A percentile compares a stretch with the other conserved stretches of the same genome.
phyloP scores from a whole-genome alignment of 2,329 filamentous ascomycete genomes.

The Neoscytalidium dimidiatum region DNA sequence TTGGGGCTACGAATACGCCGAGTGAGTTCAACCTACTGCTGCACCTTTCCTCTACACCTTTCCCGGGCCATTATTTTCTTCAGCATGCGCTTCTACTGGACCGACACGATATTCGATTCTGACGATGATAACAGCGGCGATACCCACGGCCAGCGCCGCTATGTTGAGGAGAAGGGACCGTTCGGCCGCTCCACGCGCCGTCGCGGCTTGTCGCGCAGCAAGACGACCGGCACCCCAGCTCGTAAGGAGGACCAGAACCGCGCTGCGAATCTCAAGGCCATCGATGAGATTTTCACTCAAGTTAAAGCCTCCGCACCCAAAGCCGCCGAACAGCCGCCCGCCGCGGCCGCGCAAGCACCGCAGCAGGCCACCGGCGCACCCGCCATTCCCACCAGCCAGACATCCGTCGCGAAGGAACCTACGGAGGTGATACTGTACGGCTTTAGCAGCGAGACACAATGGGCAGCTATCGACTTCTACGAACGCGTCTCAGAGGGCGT shows the following conservation, averaged over 20 bases:
- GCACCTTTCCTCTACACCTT: not conserved
- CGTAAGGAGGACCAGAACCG: constrained; percentile 57
- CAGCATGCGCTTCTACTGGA: constrained; percentile 9
- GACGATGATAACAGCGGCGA: constrained; percentile 26
- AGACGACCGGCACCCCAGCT: constrained; percentile 60
- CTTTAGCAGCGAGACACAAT: constrained; percentile 68
- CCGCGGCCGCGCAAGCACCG: constrained; percentile 17
- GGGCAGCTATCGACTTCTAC: constrained; percentile 86
- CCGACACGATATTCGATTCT: constrained; percentile 27
- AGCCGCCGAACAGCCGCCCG: not conserved
- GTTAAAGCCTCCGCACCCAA: constrained; percentile 26
- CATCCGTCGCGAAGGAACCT: constrained; percentile 53
- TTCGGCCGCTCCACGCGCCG: constrained; percentile 56
- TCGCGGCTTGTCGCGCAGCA: constrained; percentile 51
- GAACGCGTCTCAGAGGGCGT: constrained; percentile 77
- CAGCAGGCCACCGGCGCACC: constrained; percentile 39
- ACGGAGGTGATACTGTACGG: constrained; percentile 86
- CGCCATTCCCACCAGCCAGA: constrained; percentile 34
- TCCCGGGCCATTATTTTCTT: not conserved
- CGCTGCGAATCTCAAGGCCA: constrained; percentile 45
- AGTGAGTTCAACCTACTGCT: constrained; percentile 46
- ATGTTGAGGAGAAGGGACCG: constrained; percentile 62
- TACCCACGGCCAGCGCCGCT: constrained; percentile 52
- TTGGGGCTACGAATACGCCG: constrained; percentile 65
- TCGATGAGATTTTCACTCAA: constrained; percentile 50